Evolutionary conservation across 352 stramenopile genomes (phyloP).

Genomic region (Phytophthora pini): DNA sequence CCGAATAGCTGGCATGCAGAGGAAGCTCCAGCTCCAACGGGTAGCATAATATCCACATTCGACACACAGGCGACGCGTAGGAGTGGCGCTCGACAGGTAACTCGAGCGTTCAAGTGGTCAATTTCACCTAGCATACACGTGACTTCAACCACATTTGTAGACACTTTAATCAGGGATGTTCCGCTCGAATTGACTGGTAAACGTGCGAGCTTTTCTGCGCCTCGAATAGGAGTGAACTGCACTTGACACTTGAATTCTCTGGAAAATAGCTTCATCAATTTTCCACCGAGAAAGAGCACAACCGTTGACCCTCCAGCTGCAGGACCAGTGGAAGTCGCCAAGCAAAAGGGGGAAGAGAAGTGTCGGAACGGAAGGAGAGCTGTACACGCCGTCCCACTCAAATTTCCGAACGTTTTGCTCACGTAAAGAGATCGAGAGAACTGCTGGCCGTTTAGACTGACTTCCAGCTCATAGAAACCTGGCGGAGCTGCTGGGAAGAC

Average conservation of each 20-base stretch:
- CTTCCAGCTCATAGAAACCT: constrained; percentile 67
- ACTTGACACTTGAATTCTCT: constrained; percentile 65
- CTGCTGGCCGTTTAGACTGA: constrained; percentile 76
- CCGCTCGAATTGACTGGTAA: constrained; percentile 2
- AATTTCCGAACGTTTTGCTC: constrained; percentile 64
- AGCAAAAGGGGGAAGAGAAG: constrained; percentile 64
- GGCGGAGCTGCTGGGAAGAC: constrained; percentile 37
- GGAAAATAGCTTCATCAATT: constrained; percentile 53
- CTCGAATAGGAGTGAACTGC: constrained; percentile 55
- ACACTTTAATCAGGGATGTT: constrained; percentile 17
- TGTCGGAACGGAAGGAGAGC: constrained; percentile 65
- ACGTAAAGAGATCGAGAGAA: constrained; percentile 68
- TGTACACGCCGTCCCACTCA: constrained; percentile 64
- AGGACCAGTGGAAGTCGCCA: constrained; percentile 68
- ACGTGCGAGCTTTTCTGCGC: constrained; percentile 5
- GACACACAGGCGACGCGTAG: constrained; percentile 52
- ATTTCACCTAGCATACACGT: constrained; percentile 58
- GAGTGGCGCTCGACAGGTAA: constrained; percentile 65
- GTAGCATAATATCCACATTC: constrained; percentile 55
- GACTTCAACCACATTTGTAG: constrained; percentile 35
- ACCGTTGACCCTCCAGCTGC: constrained; percentile 67
- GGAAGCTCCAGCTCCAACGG: constrained; percentile 16
- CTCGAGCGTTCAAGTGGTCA: constrained; percentile 46
- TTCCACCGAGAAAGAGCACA: constrained; percentile 60
- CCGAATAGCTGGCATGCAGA: constrained; percentile 35